Percentiles rank a stretch among this genome's conserved stretches.
These are phyloP conservation scores for Eucalyptus pauciflora DNA, from an alignment of 345 rosid genomes.

Conservation along the genomic window DNA sequence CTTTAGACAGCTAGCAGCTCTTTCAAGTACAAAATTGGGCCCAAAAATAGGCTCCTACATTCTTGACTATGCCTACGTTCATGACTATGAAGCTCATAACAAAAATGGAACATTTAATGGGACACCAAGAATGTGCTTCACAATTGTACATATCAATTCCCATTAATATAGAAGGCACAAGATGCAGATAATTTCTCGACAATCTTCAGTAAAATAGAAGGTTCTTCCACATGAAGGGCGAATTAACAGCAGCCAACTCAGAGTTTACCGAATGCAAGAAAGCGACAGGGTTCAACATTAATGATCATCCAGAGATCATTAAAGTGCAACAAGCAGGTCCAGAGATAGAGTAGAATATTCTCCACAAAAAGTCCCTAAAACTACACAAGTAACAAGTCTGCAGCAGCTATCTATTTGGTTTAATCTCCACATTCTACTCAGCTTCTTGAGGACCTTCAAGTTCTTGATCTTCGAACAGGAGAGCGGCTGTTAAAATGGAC, in stretches of 20 bases:
- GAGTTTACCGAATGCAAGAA: background rate
- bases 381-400: background rate
- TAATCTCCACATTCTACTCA: background rate
- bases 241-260: background rate
- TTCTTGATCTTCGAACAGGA: slow-evolving; percentile 49
- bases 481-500: slow-evolving; percentile 37
- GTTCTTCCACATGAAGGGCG: background rate
- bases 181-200: background rate
- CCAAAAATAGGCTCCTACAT: background rate
- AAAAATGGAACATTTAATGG: background rate
- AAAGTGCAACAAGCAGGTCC: background rate
- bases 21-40: background rate
- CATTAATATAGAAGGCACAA: background rate
- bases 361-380: background rate
- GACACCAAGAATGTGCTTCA: background rate
- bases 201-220: background rate
- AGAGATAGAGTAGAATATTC: background rate
- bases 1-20: background rate
- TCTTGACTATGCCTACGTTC: background rate
- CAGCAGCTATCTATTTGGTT: background rate
- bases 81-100: background rate
- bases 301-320: background rate
- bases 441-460: slow-evolving; percentile 5
- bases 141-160: background rate
- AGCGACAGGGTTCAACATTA: background rate